Conservation (phyloP, 1,139 yeast genomes). For the Suhomyces terraborum region DNA sequence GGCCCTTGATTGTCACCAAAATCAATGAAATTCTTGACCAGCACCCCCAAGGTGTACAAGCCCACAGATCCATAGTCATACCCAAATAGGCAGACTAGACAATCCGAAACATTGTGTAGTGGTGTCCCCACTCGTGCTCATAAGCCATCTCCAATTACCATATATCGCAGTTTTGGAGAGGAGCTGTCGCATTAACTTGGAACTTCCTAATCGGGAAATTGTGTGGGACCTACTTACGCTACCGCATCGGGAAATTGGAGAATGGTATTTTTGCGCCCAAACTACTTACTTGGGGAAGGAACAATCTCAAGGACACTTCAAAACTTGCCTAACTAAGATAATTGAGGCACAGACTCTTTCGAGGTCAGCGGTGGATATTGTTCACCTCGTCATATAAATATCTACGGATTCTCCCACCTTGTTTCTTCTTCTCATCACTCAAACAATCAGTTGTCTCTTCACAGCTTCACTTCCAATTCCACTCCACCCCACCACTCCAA, state of each 20-base stretch:
- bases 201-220: slow-evolving; percentile 17
- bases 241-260: slow-evolving; percentile 15
- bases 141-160: slow-evolving; percentile 3
- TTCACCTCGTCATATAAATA: slow-evolving; percentile 11
- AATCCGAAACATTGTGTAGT: not conserved
- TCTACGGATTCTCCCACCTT: slow-evolving; percentile 1
- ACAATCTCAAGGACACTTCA: slow-evolving; percentile 1
- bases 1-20: not conserved
- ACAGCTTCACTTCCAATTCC: slow-evolving; percentile 1
- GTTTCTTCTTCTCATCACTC: slow-evolving; percentile 10
- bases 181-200: not conserved
- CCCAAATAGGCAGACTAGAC: not conserved
- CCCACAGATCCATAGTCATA: not conserved
- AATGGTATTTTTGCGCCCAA: slow-evolving; percentile 8
- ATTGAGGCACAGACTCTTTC: not conserved
- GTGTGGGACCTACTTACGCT: slow-evolving; percentile 13
- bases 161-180: not conserved
- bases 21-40: not conserved
- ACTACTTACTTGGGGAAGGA: slow-evolving; percentile 11
- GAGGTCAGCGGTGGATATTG: too few relatives aligned
- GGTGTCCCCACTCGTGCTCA: too few relatives aligned
- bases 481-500: too few relatives aligned
- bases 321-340: slow-evolving; percentile 15
- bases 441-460: slow-evolving; percentile 9
- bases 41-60: not conserved